Conservation (phyloP, 805 yeast species). For the Lachancea kluyveri region DNA sequence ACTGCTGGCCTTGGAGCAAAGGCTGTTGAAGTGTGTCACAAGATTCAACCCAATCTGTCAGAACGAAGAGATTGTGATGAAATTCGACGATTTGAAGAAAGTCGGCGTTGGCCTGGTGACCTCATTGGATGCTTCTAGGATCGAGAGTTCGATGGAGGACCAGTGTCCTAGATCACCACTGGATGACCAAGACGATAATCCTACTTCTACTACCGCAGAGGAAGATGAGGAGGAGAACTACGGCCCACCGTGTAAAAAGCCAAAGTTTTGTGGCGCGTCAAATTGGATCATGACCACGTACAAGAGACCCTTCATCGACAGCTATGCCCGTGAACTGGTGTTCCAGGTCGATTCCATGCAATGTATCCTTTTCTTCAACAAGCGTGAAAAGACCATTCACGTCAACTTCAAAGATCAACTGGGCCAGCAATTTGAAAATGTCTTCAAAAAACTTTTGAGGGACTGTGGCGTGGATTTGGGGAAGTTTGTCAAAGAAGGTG, state of each 20-base stretch:
- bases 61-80: conserved; percentile 51
- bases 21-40: conserved; percentile 47
- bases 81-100: conserved; percentile 40
- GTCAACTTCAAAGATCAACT: conserved; percentile 16
- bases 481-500: not conserved
- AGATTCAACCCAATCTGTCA: conserved; percentile 44
- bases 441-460: conserved; percentile 10
- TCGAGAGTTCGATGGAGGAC: not conserved
- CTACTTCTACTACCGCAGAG: not conserved
- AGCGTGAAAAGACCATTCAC: conserved; percentile 22
- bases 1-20: conserved; percentile 68
- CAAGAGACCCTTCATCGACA: conserved; percentile 44
- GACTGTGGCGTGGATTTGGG: conserved; percentile 1
- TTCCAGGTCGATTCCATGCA: conserved; percentile 36
- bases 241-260: conserved; percentile 15
- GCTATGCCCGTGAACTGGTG: conserved; percentile 32
- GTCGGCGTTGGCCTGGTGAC: conserved; percentile 28
- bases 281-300: conserved; percentile 28
- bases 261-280: conserved; percentile 8
- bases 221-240: not conserved
- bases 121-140: not conserved
- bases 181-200: too few relatives aligned
- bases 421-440: conserved; percentile 12
- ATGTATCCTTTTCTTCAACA: conserved; percentile 28
- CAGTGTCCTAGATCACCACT: too few relatives aligned